phyloP scores from a whole-genome alignment of 495 filamentous ascomycete species.

The Cladorrhinum samala region DNA sequence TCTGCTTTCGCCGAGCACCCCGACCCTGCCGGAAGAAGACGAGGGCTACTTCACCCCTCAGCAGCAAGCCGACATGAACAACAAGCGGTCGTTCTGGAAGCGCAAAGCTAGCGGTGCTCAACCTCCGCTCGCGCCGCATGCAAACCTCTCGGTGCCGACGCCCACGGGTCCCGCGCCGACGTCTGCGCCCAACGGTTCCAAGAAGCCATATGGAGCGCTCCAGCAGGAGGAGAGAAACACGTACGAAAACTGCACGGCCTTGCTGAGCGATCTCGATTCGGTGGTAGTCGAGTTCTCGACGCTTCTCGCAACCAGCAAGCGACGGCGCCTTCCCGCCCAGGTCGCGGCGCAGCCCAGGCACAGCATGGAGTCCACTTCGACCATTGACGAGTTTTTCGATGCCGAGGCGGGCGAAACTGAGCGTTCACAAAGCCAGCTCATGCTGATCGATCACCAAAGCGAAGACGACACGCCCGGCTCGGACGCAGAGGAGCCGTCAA shows the following conservation, averaged over 20 bases:
- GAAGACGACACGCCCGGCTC: slow-evolving; percentile 49
- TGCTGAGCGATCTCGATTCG: slow-evolving; percentile 75
- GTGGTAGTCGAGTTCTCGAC: slow-evolving; percentile 75
- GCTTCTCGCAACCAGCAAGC: slow-evolving; percentile 70
- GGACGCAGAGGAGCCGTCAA: slow-evolving; percentile 51
- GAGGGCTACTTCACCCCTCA: slow-evolving; percentile 39
- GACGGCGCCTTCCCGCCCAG: slow-evolving; percentile 56
- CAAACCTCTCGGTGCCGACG: slow-evolving; percentile 43
- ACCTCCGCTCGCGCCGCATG: slow-evolving; percentile 31
- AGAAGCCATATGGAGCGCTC: slow-evolving; percentile 17
- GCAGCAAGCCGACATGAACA: slow-evolving; percentile 13
- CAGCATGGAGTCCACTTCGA: slow-evolving; percentile 68
- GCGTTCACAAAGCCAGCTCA: slow-evolving; percentile 52
- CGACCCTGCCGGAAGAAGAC: slow-evolving; percentile 36
- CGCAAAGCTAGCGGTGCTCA: slow-evolving; percentile 59
- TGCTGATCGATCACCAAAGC: slow-evolving; percentile 65
- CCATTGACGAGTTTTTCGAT: slow-evolving; percentile 90
- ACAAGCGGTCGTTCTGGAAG: slow-evolving; percentile 77
- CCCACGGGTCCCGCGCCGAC: slow-evolving; percentile 58
- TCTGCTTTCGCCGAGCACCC: slow-evolving; percentile 35
- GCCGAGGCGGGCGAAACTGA: slow-evolving; percentile 63
- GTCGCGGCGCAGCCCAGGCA: slow-evolving; percentile 51
- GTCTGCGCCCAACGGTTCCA: slow-evolving; percentile 34
- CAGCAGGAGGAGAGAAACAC: slow-evolving; percentile 53
- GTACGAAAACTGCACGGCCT: slow-evolving; percentile 69